Percentiles rank a stretch among this genome's conserved stretches.
phyloP scores from a whole-genome alignment of 306 rosid species.

The Boehmeria nivea region DNA sequence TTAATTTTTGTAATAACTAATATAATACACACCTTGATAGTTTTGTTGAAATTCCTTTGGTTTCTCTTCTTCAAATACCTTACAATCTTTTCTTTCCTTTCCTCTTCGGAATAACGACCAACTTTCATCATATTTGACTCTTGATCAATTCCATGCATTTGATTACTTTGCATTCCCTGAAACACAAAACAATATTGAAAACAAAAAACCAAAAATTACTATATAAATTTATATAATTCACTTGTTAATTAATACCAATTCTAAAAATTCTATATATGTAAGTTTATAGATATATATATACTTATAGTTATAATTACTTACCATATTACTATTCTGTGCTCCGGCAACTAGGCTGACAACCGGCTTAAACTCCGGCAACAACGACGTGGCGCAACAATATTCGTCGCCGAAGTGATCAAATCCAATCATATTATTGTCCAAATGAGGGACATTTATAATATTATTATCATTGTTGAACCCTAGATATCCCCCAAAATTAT shows the following conservation, averaged over 20 bases:
- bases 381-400: conserved; percentile 30
- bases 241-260: neutral
- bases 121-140: conserved; percentile 66
- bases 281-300: neutral
- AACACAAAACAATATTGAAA: conserved; percentile 6
- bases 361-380: conserved; percentile 41
- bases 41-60: conserved; percentile 90
- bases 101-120: conserved; percentile 84
- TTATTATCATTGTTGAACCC: conserved; percentile 4
- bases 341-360: conserved; percentile 19
- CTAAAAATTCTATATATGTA: neutral
- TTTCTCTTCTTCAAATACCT: conserved; percentile 92
- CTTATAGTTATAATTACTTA: neutral
- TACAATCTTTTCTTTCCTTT: conserved; percentile 74
- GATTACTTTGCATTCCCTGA: conserved; percentile 58
- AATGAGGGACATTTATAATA: neutral
- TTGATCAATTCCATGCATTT: conserved; percentile 38
- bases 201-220: neutral
- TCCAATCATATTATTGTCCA: neutral
- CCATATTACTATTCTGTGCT: conserved; percentile 33
- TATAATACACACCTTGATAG: conserved; percentile 28
- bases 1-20: neutral
- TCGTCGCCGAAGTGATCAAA: conserved; percentile 43
- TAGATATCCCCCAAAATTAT: conserved; percentile 19
- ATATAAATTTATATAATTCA: neutral